phyloP scores from a whole-genome alignment of 306 rosid genomes.

The Senna siamea region DNA sequence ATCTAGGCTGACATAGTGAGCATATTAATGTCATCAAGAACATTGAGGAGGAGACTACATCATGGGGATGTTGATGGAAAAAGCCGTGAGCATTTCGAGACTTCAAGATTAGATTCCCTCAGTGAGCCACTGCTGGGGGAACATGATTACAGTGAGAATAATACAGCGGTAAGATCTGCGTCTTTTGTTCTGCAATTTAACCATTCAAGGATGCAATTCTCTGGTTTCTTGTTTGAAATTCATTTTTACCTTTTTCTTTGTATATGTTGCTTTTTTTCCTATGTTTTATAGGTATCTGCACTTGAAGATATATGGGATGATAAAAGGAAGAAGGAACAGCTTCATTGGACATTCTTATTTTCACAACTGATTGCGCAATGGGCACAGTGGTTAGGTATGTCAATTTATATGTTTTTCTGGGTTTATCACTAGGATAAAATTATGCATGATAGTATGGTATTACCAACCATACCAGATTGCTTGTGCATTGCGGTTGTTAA shows the following conservation, averaged over 20 bases:
- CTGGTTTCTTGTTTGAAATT: slow-evolving; percentile 25
- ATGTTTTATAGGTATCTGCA: slow-evolving; percentile 42
- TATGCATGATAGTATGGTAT: not conserved
- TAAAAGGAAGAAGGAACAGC: slow-evolving; percentile 69
- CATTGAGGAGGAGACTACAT: slow-evolving; percentile 88
- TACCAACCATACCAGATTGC: not conserved
- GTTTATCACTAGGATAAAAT: slow-evolving; percentile 1
- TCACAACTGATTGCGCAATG: slow-evolving; percentile 86
- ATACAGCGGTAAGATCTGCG: slow-evolving; percentile 50
- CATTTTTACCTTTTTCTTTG: not conserved
- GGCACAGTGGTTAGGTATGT: slow-evolving; percentile 92
- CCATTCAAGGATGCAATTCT: not conserved
- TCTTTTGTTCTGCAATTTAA: not conserved
- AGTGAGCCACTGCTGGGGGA: slow-evolving; percentile 75
- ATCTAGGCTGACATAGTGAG: slow-evolving; percentile 44
- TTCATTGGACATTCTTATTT: slow-evolving; percentile 84
- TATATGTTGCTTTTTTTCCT: slow-evolving; percentile 1
- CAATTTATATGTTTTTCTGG: slow-evolving; percentile 31
- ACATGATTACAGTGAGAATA: slow-evolving; percentile 45
- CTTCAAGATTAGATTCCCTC: slow-evolving; percentile 62
- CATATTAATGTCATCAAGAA: slow-evolving; percentile 64
- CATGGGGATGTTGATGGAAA: slow-evolving; percentile 87
- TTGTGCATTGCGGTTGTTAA: not conserved
- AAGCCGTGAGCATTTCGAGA: slow-evolving; percentile 58
- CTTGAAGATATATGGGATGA: slow-evolving; percentile 75